These are phyloP conservation scores for Ilyonectria robusta DNA, from an alignment of 2,329 filamentous ascomycete species.

Conservation along the genomic window DNA sequence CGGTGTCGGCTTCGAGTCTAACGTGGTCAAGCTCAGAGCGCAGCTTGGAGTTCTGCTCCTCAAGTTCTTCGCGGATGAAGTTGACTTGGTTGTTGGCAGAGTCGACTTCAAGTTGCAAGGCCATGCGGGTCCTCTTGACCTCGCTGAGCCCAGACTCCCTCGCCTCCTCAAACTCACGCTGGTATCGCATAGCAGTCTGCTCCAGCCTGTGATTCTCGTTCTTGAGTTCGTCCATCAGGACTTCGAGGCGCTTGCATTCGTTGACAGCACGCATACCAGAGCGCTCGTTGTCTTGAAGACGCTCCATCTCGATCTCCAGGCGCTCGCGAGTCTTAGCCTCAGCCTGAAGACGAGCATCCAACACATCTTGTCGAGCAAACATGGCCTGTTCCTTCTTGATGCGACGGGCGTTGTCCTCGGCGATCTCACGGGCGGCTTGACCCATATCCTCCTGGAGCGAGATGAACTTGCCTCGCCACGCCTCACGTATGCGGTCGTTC, in stretches of 20 bases:
- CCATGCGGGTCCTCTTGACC: constrained; percentile 82
- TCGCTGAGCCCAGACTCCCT: constrained; percentile 85
- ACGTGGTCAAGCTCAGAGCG: constrained; percentile 83
- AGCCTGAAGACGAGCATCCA: constrained; percentile 82
- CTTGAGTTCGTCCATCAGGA: constrained; percentile 68
- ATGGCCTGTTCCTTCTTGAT: constrained; percentile 85
- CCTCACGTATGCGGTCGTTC: constrained; percentile 86
- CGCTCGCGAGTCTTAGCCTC: constrained; percentile 80
- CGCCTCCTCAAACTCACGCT: constrained; percentile 88
- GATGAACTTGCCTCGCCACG: constrained; percentile 87
- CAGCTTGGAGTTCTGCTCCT: constrained; percentile 81
- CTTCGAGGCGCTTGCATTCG: constrained; percentile 73
- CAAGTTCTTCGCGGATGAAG: constrained; percentile 83
- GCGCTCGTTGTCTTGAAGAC: constrained; percentile 75
- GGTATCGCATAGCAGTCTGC: constrained; percentile 75
- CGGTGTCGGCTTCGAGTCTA: constrained; percentile 84
- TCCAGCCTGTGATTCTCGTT: constrained; percentile 81
- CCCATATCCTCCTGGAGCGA: constrained; percentile 91
- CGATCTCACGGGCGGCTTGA: constrained; percentile 81
- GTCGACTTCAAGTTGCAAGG: constrained; percentile 87
- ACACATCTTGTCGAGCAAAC: constrained; percentile 83
- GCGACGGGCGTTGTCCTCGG: constrained; percentile 85
- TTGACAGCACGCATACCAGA: constrained; percentile 75
- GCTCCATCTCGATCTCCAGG: constrained; percentile 76
- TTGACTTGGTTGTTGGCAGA: constrained; percentile 89